These are phyloP conservation scores for Triticum dicoccoides DNA, from an alignment of 176 grass and related monocot genomes.

Conservation along the genomic window DNA sequence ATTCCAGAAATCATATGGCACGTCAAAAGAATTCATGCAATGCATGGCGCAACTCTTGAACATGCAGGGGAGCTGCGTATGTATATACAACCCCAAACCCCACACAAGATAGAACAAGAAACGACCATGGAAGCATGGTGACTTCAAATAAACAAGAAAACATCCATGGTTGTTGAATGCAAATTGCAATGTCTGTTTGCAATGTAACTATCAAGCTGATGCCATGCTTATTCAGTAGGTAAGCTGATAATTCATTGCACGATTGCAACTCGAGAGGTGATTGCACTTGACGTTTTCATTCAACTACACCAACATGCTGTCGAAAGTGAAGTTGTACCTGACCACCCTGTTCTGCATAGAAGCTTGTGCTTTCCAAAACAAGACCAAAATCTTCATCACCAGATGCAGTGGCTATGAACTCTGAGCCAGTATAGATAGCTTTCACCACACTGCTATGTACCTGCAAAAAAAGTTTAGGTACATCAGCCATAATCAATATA, in stretches of 20 bases:
- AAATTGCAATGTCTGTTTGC: not conserved
- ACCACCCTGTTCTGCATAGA: conserved; percentile 97
- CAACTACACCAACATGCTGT: conserved; percentile 18
- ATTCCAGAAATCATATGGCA: conserved; percentile 12
- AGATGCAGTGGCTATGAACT: conserved; percentile 47
- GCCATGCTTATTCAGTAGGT: not conserved
- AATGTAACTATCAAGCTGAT: not conserved
- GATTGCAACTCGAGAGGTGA: not conserved
- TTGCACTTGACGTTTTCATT: not conserved
- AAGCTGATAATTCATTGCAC: not conserved
- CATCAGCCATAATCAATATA: conserved; percentile 23
- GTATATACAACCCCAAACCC: no score
- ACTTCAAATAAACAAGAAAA: not conserved
- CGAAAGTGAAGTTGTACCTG: conserved; percentile 51
- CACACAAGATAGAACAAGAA: no score
- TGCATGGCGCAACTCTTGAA: not conserved
- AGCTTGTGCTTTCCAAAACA: conserved; percentile 92
- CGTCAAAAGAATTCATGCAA: not conserved
- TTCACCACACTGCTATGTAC: conserved; percentile 70
- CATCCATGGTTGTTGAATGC: not conserved
- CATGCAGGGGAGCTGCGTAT: no score
- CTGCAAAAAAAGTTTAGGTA: conserved; percentile 44
- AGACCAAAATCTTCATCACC: conserved; percentile 62
- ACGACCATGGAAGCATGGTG: not conserved
- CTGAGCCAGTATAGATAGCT: conserved; percentile 80